Percentiles rank a stretch among this genome's conserved stretches.
Evolutionary conservation across 1,284 basidiomycete genomes (phyloP).

Genomic region (Cutaneotrichosporon sp.): DNA sequence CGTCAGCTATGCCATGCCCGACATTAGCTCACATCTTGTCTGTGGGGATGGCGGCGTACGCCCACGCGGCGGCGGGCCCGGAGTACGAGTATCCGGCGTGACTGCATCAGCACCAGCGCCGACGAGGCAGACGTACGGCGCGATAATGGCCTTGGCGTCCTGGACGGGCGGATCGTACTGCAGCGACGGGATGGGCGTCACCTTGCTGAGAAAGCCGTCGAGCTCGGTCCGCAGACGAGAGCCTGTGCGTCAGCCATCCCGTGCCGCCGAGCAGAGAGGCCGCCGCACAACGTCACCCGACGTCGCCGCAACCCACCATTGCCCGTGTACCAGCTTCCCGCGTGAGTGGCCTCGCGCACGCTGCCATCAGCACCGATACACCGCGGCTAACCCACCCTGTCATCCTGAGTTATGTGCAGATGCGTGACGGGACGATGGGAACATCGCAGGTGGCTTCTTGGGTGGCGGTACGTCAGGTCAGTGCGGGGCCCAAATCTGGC

Average conservation of each 20-base stretch:
- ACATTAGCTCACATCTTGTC: slow-evolving; percentile 59
- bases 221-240: slow-evolving; percentile 60
- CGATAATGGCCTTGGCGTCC: slow-evolving; percentile 86
- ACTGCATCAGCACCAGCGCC: slow-evolving; percentile 48
- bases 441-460: neutral
- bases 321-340: slow-evolving; percentile 82
- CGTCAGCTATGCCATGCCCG: neutral
- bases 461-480: no score
- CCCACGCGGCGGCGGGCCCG: slow-evolving; percentile 90
- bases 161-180: slow-evolving; percentile 60
- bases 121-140: slow-evolving; percentile 62
- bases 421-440: neutral
- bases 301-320: slow-evolving; percentile 54
- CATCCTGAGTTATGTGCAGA: slow-evolving; percentile 7
- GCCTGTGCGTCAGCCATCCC: slow-evolving; percentile 51
- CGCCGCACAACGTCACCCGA: neutral
- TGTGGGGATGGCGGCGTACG: slow-evolving; percentile 82
- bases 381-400: slow-evolving; percentile 8
- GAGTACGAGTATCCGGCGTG: slow-evolving; percentile 97
- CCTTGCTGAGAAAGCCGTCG: slow-evolving; percentile 59
- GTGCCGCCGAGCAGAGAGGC: neutral
- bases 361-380: slow-evolving; percentile 1
- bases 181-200: slow-evolving; percentile 53
- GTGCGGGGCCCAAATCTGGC: no score
- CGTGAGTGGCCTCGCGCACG: slow-evolving; percentile 66